Conservation (phyloP, 176 grass and related monocot genomes). For the Elaeis guineensis region DNA sequence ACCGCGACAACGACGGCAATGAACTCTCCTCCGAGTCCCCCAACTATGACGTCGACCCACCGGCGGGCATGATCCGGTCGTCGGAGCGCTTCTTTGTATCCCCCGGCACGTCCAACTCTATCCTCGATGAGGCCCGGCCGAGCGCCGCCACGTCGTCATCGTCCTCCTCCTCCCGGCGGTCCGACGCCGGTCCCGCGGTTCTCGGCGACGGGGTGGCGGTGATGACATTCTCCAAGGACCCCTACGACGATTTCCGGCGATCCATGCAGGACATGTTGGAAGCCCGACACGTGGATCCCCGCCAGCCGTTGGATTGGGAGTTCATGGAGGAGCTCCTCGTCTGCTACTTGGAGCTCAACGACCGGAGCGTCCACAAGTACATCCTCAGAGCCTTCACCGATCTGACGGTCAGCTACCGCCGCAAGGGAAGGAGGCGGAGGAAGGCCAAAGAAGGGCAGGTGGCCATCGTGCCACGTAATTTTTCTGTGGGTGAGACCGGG, state of each 20-base stretch:
- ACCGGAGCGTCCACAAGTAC: slow-evolving; percentile 57
- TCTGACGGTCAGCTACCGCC: slow-evolving; percentile 32
- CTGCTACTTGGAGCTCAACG: slow-evolving; percentile 75
- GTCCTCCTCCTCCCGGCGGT: not conserved
- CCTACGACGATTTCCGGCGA: slow-evolving; percentile 51
- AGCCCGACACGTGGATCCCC: slow-evolving; percentile 21
- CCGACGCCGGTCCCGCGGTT: not conserved
- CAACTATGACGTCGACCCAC: not conserved
- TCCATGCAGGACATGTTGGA: slow-evolving; percentile 63
- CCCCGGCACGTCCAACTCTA: slow-evolving; percentile 14
- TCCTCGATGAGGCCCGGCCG: not conserved
- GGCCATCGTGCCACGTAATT: too few relatives aligned
- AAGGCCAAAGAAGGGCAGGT: too few relatives aligned
- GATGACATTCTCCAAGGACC: slow-evolving; percentile 51
- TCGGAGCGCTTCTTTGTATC: slow-evolving; percentile 23
- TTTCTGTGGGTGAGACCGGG: too few relatives aligned
- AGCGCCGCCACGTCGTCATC: not conserved
- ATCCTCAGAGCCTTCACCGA: slow-evolving; percentile 59
- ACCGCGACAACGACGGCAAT: slow-evolving; percentile 5
- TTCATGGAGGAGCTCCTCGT: slow-evolving; percentile 76
- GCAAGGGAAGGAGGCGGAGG: not conserved
- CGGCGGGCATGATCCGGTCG: not conserved
- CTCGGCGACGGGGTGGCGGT: slow-evolving; percentile 12
- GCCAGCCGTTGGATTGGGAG: slow-evolving; percentile 66
- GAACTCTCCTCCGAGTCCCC: not conserved